phyloP scores from a whole-genome alignment of 2,329 filamentous ascomycete genomes.

The Coleophoma crateriformis region DNA sequence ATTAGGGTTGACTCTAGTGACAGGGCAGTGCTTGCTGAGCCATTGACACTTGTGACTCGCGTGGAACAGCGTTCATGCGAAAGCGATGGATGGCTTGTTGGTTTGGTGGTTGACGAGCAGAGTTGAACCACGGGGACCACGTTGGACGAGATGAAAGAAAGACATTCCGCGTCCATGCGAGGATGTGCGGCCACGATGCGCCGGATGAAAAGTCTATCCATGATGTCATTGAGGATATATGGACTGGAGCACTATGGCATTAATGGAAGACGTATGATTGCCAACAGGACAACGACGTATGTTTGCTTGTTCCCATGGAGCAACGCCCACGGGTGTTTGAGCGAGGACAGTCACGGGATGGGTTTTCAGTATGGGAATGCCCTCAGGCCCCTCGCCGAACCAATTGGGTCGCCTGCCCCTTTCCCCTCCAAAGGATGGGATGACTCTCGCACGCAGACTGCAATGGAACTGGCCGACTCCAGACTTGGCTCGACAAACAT shows the following conservation, averaged over 20 bases:
- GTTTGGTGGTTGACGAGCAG: not conserved
- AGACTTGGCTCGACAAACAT: not conserved
- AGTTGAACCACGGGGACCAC: not conserved
- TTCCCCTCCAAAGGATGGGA: not conserved
- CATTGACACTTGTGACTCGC: not conserved
- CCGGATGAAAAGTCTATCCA: not conserved
- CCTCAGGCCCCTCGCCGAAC: not conserved
- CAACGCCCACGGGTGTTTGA: not conserved
- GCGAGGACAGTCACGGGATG: not conserved
- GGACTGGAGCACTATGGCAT: not conserved
- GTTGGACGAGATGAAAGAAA: not conserved
- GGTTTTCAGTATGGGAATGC: not conserved
- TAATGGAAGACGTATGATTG: not conserved
- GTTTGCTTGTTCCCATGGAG: not conserved
- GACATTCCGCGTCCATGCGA: not conserved
- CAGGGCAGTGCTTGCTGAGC: not conserved
- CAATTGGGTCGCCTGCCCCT: not conserved
- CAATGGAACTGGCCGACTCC: not conserved
- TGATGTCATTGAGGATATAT: not conserved
- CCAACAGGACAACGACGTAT: not conserved
- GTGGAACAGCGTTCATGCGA: not conserved
- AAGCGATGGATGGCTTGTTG: not conserved
- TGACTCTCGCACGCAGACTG: not conserved
- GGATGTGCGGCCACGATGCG: not conserved
- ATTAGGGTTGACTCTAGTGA: not conserved